These are phyloP conservation scores for Aspergillus pseudoterreus DNA, from an alignment of 2,329 filamentous ascomycete genomes.

Conservation along the genomic window DNA sequence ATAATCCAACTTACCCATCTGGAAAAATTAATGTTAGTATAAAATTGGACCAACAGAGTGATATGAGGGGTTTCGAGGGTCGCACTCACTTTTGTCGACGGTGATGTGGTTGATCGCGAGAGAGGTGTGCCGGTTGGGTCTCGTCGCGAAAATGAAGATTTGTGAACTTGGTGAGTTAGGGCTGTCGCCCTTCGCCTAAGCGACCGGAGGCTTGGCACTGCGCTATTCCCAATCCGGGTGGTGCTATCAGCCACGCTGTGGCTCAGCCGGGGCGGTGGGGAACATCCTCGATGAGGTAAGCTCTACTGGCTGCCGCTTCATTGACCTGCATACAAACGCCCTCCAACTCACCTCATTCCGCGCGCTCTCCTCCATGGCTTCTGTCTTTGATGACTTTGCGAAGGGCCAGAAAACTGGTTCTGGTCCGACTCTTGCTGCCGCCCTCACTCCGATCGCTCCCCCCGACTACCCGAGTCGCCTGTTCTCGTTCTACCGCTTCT, in stretches of 20 bases:
- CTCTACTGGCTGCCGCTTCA: not conserved
- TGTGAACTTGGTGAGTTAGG: constrained; percentile 42
- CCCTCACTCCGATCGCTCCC: constrained; percentile 68
- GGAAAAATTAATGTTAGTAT: constrained; percentile 28
- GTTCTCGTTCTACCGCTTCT: constrained; percentile 66
- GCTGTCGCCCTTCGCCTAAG: constrained; percentile 45
- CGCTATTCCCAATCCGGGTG: constrained; percentile 26
- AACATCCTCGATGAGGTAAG: constrained; percentile 5
- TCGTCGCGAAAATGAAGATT: constrained; percentile 38
- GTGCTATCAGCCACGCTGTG: constrained; percentile 10
- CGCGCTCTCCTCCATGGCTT: constrained; percentile 57
- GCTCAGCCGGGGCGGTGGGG: constrained; percentile 8
- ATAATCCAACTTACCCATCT: constrained; percentile 60
- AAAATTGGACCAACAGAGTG: constrained; percentile 14
- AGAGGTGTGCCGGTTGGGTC: constrained; percentile 34
- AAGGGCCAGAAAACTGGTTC: constrained; percentile 61
- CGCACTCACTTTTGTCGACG: constrained; percentile 50
- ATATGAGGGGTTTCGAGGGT: constrained; percentile 6
- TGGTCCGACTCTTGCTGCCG: constrained; percentile 70
- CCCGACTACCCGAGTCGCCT: constrained; percentile 62
- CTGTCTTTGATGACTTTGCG: constrained; percentile 69
- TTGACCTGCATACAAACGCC: not conserved
- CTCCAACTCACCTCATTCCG: not conserved
- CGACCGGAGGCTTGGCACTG: constrained; percentile 25
- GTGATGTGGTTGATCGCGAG: constrained; percentile 45